Base-by-base conservation (phyloP, 495 filamentous ascomycete genomes). In the Astrothelium macrocarpum region DNA sequence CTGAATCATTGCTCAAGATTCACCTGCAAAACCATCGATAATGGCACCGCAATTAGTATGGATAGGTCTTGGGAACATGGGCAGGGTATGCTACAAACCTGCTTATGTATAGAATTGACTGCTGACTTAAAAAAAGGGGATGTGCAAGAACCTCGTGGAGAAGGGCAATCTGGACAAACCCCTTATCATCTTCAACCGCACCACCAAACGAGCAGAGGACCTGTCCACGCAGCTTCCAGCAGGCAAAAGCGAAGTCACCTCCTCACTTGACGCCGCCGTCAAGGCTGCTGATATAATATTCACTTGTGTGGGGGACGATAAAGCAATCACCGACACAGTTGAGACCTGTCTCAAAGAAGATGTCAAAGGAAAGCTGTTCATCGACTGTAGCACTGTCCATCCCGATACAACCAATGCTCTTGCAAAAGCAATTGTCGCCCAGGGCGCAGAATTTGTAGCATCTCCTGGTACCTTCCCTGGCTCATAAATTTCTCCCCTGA, bases 1-100 rank as follows among this genome's bases (percentile, higher is more conserved):
- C 49, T 29, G 7, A 9, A 29, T 56, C 25, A 25, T 20, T n/a
- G 20, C 16, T 20, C 5, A 29, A 9, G 29, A 12, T 28, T 56
- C 25, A 29, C 12, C 29, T 56, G 16, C 20, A 20, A 20, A 9
- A 56, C 2, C 49, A 56, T 9, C 49, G 16, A 56, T 29, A 20
- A 87, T 87, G 84, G 77, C 84, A 58, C 81, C 84, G 66, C 84
- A 82, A 71, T 59, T 91, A 58, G 78, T 91, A 70, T 96, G 87
- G 86, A 88, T 95, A 62, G 91, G 91, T 60, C 79, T 96, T 61
- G 91, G 91, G 10, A 96, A 96, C 74, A 95, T 96, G 83, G 91
- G 91, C 65, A 80, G 88, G 64, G 90, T 91, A 79, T 78, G 84
- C 78, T 42, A 31, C 16, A 59, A 34, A 32, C 60, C 29, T 59